Evolutionary conservation across 2,329 filamentous ascomycete genomes (phyloP).

Genomic region (Hortaea sp.): DNA sequence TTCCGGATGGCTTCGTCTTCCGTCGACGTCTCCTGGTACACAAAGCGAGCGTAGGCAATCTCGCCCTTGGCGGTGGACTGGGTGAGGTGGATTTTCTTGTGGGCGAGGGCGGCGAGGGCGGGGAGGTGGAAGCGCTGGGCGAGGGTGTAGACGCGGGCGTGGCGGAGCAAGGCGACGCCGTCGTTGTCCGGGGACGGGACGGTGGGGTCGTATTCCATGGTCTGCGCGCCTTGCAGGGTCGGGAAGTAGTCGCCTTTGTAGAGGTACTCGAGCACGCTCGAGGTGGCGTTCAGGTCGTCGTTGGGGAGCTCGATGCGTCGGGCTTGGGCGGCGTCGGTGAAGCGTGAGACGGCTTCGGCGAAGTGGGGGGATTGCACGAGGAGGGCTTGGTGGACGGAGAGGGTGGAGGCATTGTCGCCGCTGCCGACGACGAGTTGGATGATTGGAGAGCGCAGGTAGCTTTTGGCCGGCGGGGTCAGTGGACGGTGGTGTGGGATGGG

Average conservation of each 20-base stretch:
- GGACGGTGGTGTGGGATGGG: too few relatives aligned
- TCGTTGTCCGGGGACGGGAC: slow-evolving; percentile 60
- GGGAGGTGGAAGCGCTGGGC: slow-evolving; percentile 63
- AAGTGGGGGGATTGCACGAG: slow-evolving; percentile 68
- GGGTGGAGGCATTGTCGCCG: slow-evolving; percentile 49
- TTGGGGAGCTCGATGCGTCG: slow-evolving; percentile 58
- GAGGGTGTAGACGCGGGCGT: slow-evolving; percentile 82
- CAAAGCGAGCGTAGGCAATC: slow-evolving; percentile 83
- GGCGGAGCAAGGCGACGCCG: slow-evolving; percentile 76
- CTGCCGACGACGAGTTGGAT: slow-evolving; percentile 37
- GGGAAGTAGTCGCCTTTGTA: slow-evolving; percentile 87
- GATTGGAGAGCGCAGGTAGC: slow-evolving; percentile 40
- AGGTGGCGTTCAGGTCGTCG: slow-evolving; percentile 63
- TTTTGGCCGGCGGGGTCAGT: slow-evolving; percentile 10
- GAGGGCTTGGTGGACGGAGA: slow-evolving; percentile 72
- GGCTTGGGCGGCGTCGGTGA: slow-evolving; percentile 42
- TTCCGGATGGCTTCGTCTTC: slow-evolving; percentile 66
- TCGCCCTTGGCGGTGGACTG: slow-evolving; percentile 81
- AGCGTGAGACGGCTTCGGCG: slow-evolving; percentile 49
- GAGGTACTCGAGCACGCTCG: slow-evolving; percentile 72
- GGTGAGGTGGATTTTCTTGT: slow-evolving; percentile 85
- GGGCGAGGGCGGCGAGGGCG: slow-evolving; percentile 64
- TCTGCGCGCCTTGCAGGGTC: slow-evolving; percentile 45
- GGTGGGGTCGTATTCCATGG: slow-evolving; percentile 59
- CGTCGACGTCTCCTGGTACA: slow-evolving; percentile 64